phyloP scores from a whole-genome alignment of 139 green algal genomes.

The Chlamydomonas incerta region DNA sequence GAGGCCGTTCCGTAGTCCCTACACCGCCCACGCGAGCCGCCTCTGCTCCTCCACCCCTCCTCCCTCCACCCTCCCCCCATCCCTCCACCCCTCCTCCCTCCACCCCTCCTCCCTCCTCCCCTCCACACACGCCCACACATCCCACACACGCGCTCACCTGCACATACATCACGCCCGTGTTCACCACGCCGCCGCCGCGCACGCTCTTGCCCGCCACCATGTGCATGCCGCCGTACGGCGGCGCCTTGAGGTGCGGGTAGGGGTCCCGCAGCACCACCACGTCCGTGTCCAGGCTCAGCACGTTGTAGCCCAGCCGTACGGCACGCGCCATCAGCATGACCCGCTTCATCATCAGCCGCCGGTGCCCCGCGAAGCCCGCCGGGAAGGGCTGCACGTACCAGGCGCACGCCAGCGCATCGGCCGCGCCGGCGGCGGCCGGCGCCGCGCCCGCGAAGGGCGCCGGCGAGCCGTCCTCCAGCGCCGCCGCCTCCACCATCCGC shows the following conservation, averaged over 20 bases:
- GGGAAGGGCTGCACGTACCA: conserved; percentile 41
- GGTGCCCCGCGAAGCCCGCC: conserved; percentile 9
- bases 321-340: conserved; percentile 15
- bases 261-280: conserved; percentile 37
- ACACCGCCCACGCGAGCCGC: too few relatives aligned
- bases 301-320: conserved; percentile 32
- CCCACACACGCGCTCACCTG: conserved; percentile 1
- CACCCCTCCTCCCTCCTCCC: too few relatives aligned
- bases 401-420: conserved; percentile 14
- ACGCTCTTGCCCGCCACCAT: background rate
- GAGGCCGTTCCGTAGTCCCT: too few relatives aligned
- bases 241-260: conserved; percentile 27
- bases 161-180: conserved; percentile 43
- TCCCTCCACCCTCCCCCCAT: too few relatives aligned
- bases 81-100: background rate
- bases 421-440: background rate
- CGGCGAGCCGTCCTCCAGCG: background rate
- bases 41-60: too few relatives aligned
- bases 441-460: too few relatives aligned
- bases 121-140: too few relatives aligned
- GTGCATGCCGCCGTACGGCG: conserved; percentile 11
- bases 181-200: conserved; percentile 5
- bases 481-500: background rate
- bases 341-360: conserved; percentile 34
- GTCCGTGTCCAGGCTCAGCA: conserved; percentile 38